Evolutionary conservation across 2,329 filamentous ascomycete genomes (phyloP), one percentile per base, ranked within the genome.

Genomic region (Ophiosphaerella herpotricha): DNA sequence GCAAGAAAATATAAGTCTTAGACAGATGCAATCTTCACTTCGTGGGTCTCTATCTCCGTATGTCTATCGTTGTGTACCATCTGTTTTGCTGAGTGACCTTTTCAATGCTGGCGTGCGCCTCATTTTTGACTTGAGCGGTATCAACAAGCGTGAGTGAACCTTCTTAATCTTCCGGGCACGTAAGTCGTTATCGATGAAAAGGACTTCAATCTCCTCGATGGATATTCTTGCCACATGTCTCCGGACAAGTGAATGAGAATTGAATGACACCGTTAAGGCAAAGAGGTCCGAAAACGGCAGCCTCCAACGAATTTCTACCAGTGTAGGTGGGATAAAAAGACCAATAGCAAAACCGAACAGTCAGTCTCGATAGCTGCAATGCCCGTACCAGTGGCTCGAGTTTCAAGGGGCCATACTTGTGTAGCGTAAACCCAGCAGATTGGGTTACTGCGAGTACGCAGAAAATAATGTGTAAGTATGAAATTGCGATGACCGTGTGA

Each of bases 291-390:
- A 81, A 82, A 21, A 81, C 68, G 36, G 82, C 76, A 80, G 71
- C 52, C 78, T 79, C 71, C 78, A 85, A 23, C 74, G 75, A 65
- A 85, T 85, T 64, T 84, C 84, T 41, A 75, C 70, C 70, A 86
- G 83, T 0, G 77, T 82, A 0, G 82, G 79, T 3, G 83, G 83
- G 2, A 83, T 78, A 68, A 83, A 85, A 35, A 84, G 74, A 31
- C 80, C 82, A 11, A 85, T 74, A 0, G 82, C 83, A 61, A 85
- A 85, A 68, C 85, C 85, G 74, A 85, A 85, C 83, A 82, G 57
- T 73, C 73, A 75, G 53, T 72, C 69, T 14, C 16, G 26, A 6
- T 82, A 11, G 82, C 76, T 0, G 75, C 16, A 18, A 18, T 18
- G 16, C 16, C 16, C 16, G 3, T 18, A 18, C 16, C 16, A 18